phyloP scores from a whole-genome alignment of 2,329 filamentous ascomycete species.

The Alternaria sp. region DNA sequence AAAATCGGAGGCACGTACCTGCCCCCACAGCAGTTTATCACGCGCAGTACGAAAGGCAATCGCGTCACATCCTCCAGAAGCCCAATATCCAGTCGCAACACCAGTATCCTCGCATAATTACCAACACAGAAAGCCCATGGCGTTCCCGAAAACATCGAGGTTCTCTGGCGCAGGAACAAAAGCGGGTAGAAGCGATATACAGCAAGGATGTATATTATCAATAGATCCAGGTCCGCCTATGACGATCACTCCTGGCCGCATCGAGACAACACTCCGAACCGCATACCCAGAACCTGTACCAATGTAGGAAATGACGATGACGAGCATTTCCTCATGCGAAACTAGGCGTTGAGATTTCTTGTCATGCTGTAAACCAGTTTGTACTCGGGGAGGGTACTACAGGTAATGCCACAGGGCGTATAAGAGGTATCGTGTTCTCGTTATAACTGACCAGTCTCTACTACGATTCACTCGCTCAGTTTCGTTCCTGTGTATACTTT shows the following conservation, averaged over 20 bases:
- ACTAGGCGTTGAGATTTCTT: background rate
- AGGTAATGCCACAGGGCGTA: background rate
- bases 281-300: background rate
- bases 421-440: background rate
- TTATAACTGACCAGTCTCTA: background rate
- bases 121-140: background rate
- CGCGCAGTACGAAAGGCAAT: background rate
- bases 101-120: background rate
- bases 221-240: constrained; percentile 1
- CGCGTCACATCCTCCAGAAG: background rate
- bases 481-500: background rate
- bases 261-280: constrained; percentile 3
- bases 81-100: background rate
- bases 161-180: background rate
- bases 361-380: background rate
- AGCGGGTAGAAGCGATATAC: constrained; percentile 2
- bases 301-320: constrained; percentile 8
- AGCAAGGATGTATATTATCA: constrained; percentile 6
- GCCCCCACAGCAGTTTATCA: background rate
- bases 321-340: background rate
- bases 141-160: background rate
- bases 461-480: background rate
- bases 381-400: background rate
- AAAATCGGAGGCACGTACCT: background rate
- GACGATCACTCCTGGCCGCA: background rate